Evolutionary conservation across 345 rosid genomes (phyloP).

Genomic region (Gossypium australe): DNA sequence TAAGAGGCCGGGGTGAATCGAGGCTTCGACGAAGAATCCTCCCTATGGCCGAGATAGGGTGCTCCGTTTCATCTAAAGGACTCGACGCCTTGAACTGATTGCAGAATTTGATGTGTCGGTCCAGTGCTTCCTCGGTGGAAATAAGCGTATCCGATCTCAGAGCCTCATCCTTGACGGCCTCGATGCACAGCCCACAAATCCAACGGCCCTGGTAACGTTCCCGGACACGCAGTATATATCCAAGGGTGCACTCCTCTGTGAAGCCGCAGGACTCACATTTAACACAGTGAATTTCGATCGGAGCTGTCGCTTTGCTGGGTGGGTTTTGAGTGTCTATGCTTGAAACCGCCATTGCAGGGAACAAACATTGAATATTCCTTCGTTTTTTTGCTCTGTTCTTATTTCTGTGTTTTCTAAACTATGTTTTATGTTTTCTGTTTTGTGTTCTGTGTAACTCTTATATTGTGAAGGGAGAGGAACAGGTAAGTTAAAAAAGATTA

Average conservation of each 20-base stretch:
- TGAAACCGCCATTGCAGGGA: slow-evolving; percentile 30
- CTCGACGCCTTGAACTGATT: slow-evolving; percentile 26
- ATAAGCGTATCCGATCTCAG: slow-evolving; percentile 41
- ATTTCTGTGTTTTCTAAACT: neutral
- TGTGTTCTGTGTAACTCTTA: neutral
- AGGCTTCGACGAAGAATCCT: slow-evolving; percentile 55
- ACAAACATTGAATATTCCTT: slow-evolving; percentile 24
- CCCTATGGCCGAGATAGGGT: slow-evolving; percentile 64
- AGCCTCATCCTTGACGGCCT: slow-evolving; percentile 59
- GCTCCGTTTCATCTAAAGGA: slow-evolving; percentile 36
- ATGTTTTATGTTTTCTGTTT: neutral
- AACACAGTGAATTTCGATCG: slow-evolving; percentile 35
- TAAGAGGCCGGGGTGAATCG: slow-evolving; percentile 40
- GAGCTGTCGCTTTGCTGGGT: slow-evolving; percentile 1
- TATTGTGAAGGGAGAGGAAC: neutral
- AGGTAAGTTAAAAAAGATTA: neutral
- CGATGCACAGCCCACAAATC: slow-evolving; percentile 63
- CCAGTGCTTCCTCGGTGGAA: slow-evolving; percentile 51
- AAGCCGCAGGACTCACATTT: slow-evolving; percentile 58
- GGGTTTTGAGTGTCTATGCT: slow-evolving; percentile 23
- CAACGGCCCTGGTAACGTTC: slow-evolving; percentile 53
- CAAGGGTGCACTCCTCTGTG: slow-evolving; percentile 58
- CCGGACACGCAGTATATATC: slow-evolving; percentile 42
- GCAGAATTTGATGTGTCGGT: slow-evolving; percentile 45
- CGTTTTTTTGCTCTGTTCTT: neutral